Conservation (phyloP, 2,329 filamentous ascomycete genomes). For the Lomentospora prolificans region DNA sequence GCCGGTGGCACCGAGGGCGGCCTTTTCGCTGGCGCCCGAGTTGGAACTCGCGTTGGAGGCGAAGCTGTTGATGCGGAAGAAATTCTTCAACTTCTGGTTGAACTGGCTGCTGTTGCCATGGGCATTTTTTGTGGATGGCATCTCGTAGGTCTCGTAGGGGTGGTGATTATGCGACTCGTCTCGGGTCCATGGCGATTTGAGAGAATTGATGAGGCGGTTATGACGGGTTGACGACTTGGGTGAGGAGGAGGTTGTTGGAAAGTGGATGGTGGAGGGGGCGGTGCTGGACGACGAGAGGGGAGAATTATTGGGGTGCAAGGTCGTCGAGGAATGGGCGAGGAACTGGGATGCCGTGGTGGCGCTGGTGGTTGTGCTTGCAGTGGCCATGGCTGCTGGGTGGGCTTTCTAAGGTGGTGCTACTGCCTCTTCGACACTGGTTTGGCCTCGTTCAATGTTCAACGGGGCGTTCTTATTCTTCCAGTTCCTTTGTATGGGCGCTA, state of each 20-base stretch:
- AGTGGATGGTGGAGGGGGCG: conserved; percentile 9
- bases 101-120: conserved; percentile 46
- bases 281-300: conserved; percentile 9
- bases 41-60: conserved; percentile 27
- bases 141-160: conserved; percentile 17
- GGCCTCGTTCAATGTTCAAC: neutral
- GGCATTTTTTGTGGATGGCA: conserved; percentile 45
- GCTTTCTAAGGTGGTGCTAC: neutral
- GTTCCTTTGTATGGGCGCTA: neutral
- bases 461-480: neutral
- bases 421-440: neutral
- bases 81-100: conserved; percentile 59
- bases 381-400: neutral
- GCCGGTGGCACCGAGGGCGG: conserved; percentile 10
- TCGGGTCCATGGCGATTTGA: conserved; percentile 9
- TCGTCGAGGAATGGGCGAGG: conserved; percentile 4
- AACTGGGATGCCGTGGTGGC: conserved; percentile 3
- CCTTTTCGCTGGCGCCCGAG: conserved; percentile 13
- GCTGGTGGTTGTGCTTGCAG: conserved; percentile 1
- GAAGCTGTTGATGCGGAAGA: conserved; percentile 57
- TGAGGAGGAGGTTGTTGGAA: conserved; percentile 10
- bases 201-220: conserved; percentile 7
- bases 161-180: conserved; percentile 8
- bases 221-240: neutral
- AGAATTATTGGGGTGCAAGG: neutral